Base-by-base conservation (phyloP, 163 green algal species). In the Trebouxia gelatinosa region DNA sequence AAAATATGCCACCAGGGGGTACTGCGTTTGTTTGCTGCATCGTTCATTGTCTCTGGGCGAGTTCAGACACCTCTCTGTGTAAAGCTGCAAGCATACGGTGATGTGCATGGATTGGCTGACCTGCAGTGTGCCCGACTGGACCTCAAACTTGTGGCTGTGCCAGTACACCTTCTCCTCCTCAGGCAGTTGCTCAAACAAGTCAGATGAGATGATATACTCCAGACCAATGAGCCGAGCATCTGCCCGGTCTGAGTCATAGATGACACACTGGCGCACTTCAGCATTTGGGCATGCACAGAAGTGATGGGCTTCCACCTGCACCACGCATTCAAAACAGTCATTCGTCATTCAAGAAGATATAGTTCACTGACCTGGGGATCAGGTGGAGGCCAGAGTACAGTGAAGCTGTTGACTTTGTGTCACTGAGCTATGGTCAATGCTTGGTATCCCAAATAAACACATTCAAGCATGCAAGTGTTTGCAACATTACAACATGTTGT, bases 101-200 rank as follows among this genome's bases (percentile, higher is more conserved):
- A 54, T 23, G n/a, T n/a, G 46, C 2, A 28, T 31, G 26, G 17
- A 16, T 5, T 11, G 0, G 48, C 40, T 37, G 17, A 61, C 83
- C 68, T 62, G 34, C 17, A 78, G 70, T 32, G 34, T 78, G 32
- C 70, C 70, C n/a, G 46, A 77, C 35, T 48, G 62, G 9, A 93
- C 87, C 88, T 94, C 90, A 64, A 91, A 93, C 50, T 84, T 76
- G 83, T 95, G 90, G 68, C 83, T 90, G 84, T 95, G 90, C 90
- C 90, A 95, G 61, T 83, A 87, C 28, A 84, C 82, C 83, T 89
- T 91, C 80, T 95, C 90, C 28, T 95, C 90, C 34, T 81, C 70
- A 0, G 90, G 87, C 67, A 95, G 86, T 6, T 57, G 66, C 35
- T 86, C 81, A 80, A 90, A 94, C 35, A 95, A 78, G 21, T 85